phyloP scores from a whole-genome alignment of 2,329 filamentous ascomycete genomes.

The Penicillium fuscoglaucum region DNA sequence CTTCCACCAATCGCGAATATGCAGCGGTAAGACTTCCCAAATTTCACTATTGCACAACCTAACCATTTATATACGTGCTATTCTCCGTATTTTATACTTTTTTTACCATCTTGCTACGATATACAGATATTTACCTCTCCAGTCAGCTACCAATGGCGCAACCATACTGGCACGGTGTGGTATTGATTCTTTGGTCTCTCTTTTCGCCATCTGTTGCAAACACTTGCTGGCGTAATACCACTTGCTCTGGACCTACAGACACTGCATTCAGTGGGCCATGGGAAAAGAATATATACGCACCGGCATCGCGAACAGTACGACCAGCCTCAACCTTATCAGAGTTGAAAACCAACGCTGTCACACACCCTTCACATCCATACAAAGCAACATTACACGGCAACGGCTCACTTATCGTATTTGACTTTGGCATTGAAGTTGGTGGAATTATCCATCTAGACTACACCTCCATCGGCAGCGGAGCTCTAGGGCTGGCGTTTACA shows the following conservation, averaged over 20 bases:
- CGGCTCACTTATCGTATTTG: conserved; percentile 56
- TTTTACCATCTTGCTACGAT: neutral
- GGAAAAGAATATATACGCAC: conserved; percentile 60
- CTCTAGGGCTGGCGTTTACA: conserved; percentile 50
- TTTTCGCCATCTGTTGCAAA: conserved; percentile 17
- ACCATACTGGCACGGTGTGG: conserved; percentile 9
- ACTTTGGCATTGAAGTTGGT: conserved; percentile 61
- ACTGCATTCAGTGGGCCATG: conserved; percentile 58
- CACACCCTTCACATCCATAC: conserved; percentile 33
- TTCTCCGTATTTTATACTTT: neutral
- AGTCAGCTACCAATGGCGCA: conserved; percentile 14
- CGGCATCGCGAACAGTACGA: conserved; percentile 51
- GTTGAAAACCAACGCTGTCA: conserved; percentile 26
- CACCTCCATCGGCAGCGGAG: conserved; percentile 40
- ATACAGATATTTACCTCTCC: neutral
- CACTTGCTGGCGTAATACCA: conserved; percentile 57
- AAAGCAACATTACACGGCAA: conserved; percentile 44
- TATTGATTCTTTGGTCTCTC: conserved; percentile 20
- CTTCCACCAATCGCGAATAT: conserved; percentile 18
- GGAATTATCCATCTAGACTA: conserved; percentile 57
- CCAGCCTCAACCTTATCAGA: conserved; percentile 49
- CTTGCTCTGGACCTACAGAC: conserved; percentile 53
- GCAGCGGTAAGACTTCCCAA: neutral
- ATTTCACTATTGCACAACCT: neutral
- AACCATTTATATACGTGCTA: neutral